phyloP scores from a whole-genome alignment of 2,329 filamentous ascomycete species.

The Aspergillus fumigatiaffinis region DNA sequence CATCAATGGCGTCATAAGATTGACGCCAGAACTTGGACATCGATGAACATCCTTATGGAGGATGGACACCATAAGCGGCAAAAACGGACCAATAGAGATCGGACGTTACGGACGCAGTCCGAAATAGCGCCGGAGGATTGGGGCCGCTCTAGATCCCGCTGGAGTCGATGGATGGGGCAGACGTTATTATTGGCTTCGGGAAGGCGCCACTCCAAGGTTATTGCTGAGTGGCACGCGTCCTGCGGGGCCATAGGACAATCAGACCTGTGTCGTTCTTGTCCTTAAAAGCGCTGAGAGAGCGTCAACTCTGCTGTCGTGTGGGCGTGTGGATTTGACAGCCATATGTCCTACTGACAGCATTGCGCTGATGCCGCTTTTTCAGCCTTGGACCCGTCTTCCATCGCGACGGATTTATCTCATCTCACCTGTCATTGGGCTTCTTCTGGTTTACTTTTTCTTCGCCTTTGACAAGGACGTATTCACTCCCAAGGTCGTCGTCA shows the following conservation, averaged over 20 bases:
- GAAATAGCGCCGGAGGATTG: neutral
- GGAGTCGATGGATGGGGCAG: neutral
- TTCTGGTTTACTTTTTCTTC: neutral
- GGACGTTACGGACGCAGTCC: neutral
- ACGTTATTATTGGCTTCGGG: neutral
- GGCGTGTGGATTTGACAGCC: neutral
- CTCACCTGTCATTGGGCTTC: neutral
- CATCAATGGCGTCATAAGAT: neutral
- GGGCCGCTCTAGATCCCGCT: neutral
- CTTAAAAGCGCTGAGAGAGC: neutral
- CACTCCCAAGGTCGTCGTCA: neutral
- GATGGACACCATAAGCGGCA: no score
- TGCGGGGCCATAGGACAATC: neutral
- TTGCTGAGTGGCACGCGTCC: neutral
- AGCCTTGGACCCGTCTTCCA: neutral
- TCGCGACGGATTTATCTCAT: neutral
- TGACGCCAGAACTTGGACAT: neutral
- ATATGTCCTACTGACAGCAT: neutral
- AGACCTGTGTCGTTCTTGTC: neutral
- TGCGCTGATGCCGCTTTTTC: neutral
- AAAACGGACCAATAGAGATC: neutral
- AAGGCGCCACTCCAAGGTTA: neutral
- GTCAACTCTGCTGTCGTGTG: neutral
- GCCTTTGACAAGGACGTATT: neutral
- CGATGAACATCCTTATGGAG: no score